Conservation (phyloP, 1,139 yeast genomes). For the Yamadazyma trypodendri region DNA sequence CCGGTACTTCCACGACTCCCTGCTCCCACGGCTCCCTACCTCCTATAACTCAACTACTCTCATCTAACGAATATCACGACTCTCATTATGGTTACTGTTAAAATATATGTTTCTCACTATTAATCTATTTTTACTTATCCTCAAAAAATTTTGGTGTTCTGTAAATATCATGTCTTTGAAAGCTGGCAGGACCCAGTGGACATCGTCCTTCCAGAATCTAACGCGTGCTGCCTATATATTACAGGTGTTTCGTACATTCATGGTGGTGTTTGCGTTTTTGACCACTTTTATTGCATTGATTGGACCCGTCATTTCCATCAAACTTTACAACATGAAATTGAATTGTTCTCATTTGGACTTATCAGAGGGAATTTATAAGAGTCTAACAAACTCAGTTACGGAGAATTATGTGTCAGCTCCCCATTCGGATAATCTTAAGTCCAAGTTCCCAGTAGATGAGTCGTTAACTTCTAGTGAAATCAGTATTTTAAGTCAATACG, state of each 20-base stretch:
- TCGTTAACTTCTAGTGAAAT: constrained; percentile 54
- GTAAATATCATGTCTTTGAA: neutral
- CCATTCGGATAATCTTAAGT: constrained; percentile 1
- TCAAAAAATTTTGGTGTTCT: neutral
- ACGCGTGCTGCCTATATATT: constrained; percentile 25
- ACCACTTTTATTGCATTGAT: constrained; percentile 26
- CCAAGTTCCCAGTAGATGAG: constrained; percentile 30
- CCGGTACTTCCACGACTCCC: too few species aligned
- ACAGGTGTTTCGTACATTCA: constrained; percentile 27
- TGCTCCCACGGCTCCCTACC: too few species aligned
- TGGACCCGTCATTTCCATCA: constrained; percentile 25
- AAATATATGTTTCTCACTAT: too few species aligned
- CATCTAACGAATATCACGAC: too few species aligned
- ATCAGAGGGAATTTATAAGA: constrained; percentile 49
- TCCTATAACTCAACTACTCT: too few species aligned
- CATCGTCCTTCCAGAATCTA: constrained; percentile 1
- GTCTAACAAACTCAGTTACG: constrained; percentile 39
- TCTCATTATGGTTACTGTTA: neutral
- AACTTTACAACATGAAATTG: constrained; percentile 37
- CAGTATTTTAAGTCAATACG: constrained; percentile 43
- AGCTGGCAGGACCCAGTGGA: constrained; percentile 1
- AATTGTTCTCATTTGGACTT: constrained; percentile 53
- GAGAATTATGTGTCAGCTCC: constrained; percentile 4
- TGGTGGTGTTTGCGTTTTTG: constrained; percentile 22
- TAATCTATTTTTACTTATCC: neutral